A percentile compares a stretch with the other conserved stretches of the same genome.
Evolutionary conservation across 805 yeast species (phyloP).

Genomic region (Hanseniaspora mollemarum): DNA sequence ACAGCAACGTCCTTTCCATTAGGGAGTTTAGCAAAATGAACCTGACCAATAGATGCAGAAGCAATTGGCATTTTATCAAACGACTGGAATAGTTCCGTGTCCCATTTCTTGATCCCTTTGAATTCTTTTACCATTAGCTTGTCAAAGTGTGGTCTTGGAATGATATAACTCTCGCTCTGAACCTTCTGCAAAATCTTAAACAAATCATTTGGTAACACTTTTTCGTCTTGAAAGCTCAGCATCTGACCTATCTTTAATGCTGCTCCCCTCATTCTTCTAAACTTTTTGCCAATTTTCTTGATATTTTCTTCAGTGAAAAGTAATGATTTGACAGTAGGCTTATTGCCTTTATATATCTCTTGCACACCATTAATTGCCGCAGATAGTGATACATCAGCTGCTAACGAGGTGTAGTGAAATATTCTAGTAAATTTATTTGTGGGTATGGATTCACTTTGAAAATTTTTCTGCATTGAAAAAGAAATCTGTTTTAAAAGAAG

Average conservation of each 20-base stretch:
- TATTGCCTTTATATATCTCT: constrained; percentile 47
- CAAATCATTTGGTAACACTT: constrained; percentile 72
- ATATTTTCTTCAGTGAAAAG: constrained; percentile 72
- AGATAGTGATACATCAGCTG: constrained; percentile 81
- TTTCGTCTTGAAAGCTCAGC: constrained; percentile 85
- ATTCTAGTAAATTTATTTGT: constrained; percentile 75
- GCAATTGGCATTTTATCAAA: constrained; percentile 75
- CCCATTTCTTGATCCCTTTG: constrained; percentile 54
- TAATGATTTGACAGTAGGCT: constrained; percentile 43
- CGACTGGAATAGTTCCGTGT: constrained; percentile 46
- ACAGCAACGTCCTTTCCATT: constrained; percentile 73
- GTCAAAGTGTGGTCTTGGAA: constrained; percentile 87
- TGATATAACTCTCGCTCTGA: constrained; percentile 89
- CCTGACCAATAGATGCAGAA: constrained; percentile 93
- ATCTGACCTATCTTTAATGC: constrained; percentile 95
- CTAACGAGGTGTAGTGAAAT: constrained; percentile 84
- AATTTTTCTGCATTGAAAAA: constrained; percentile 5
- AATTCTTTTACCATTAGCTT: constrained; percentile 59
- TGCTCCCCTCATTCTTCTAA: constrained; percentile 96
- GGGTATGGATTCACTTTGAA: constrained; percentile 56
- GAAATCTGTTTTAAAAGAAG: not conserved
- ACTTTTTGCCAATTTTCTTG: constrained; percentile 75
- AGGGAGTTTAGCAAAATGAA: constrained; percentile 66
- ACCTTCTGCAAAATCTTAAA: constrained; percentile 71
- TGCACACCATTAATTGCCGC: constrained; percentile 68